A percentile compares a stretch with the other conserved stretches of the same genome.
Evolutionary conservation across 495 filamentous ascomycete genomes (phyloP).

Genomic region (Cercophora newfieldiana): DNA sequence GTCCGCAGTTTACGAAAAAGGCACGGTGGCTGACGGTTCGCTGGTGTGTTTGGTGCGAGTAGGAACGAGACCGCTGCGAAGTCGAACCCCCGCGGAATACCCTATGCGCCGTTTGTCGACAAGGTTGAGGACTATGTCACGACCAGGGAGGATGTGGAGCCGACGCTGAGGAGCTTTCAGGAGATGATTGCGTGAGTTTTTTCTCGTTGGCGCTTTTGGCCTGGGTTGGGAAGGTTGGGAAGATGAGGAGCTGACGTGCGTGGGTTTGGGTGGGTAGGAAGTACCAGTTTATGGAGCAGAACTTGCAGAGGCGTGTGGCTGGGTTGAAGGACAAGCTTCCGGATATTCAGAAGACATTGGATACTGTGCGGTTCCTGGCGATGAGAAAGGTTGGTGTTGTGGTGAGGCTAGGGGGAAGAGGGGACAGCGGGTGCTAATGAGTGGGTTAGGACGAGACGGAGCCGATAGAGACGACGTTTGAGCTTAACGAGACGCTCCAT

Average conservation of each 20-base stretch:
- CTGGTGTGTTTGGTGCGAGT: not conserved
- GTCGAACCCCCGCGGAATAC: constrained; percentile 92
- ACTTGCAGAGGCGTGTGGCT: constrained; percentile 76
- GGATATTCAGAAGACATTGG: constrained; percentile 96
- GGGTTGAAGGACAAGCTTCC: constrained; percentile 93
- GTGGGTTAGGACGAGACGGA: constrained; percentile 48
- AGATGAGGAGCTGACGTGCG: no score
- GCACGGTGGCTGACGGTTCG: not conserved
- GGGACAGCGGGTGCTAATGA: not conserved
- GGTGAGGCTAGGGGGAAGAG: not conserved
- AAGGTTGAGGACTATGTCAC: constrained; percentile 94
- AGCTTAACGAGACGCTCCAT: constrained; percentile 93
- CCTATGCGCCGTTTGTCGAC: constrained; percentile 92
- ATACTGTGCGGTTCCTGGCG: constrained; percentile 84
- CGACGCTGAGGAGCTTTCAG: constrained; percentile 87
- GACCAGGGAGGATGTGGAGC: constrained; percentile 81
- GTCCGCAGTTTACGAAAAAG: not conserved
- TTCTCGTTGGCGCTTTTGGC: not conserved
- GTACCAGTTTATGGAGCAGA: constrained; percentile 99
- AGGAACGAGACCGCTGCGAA: constrained; percentile 53
- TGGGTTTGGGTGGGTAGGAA: constrained; percentile 61
- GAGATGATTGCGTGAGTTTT: constrained; percentile 90
- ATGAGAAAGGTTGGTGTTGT: constrained; percentile 54
- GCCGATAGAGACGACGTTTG: constrained; percentile 86
- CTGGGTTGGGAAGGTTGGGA: not conserved